Percentiles rank a stretch among this genome's conserved stretches.
phyloP scores from a whole-genome alignment of 805 yeast species.

The Myxozyma vanderwaltii region DNA sequence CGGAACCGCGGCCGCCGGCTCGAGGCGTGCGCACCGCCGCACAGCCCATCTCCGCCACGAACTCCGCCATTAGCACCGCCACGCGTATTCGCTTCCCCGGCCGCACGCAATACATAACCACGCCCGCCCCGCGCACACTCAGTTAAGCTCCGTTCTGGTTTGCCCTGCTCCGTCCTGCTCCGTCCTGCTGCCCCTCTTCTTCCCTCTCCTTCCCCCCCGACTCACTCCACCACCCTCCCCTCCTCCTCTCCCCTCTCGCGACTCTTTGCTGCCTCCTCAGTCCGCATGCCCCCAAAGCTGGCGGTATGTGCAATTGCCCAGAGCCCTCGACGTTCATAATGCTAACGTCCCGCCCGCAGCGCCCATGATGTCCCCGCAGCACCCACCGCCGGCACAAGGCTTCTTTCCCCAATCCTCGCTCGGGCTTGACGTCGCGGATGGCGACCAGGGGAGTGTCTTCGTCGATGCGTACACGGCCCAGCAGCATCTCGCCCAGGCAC shows the following conservation, averaged over 20 bases:
- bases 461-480: too few relatives aligned
- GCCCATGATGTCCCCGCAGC: slow-evolving; percentile 10
- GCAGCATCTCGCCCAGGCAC: too few relatives aligned
- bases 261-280: too few relatives aligned
- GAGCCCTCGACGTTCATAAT: background rate
- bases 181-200: too few relatives aligned
- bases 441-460: too few relatives aligned
- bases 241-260: too few relatives aligned
- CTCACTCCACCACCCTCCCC: too few relatives aligned
- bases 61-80: background rate
- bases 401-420: background rate
- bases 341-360: background rate
- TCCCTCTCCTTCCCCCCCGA: too few relatives aligned
- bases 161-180: too few relatives aligned
- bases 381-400: slow-evolving; percentile 6
- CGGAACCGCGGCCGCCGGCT: background rate
- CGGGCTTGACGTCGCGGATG: background rate
- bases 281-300: too few relatives aligned
- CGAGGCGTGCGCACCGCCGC: background rate
- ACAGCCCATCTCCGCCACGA: background rate
- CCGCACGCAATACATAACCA: background rate
- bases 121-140: slow-evolving; percentile 1
- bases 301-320: background rate
- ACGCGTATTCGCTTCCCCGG: background rate
- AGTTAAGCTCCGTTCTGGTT: too few relatives aligned